A percentile compares a stretch with the other conserved stretches of the same genome.
Conservation (phyloP, 208 protist genomes). For the Polymyxa betae region DNA sequence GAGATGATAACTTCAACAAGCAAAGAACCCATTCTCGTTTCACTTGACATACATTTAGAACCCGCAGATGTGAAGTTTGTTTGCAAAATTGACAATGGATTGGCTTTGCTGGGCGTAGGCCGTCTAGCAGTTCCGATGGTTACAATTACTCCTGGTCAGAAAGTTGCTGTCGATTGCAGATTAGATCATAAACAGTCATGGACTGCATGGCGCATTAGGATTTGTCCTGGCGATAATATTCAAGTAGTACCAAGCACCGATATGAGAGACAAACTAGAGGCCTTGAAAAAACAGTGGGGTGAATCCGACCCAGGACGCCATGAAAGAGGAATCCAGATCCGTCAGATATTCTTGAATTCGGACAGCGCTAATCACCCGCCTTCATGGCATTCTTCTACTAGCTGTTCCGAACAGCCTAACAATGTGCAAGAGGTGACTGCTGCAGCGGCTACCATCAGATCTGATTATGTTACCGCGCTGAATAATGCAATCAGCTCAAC, state of each 20-base stretch:
- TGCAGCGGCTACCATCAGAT: too few relatives aligned
- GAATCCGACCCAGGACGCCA: background rate
- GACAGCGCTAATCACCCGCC: background rate
- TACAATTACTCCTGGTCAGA: constrained; percentile 21
- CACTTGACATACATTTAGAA: background rate
- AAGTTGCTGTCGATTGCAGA: background rate
- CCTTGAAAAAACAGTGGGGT: background rate
- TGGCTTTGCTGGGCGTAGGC: background rate
- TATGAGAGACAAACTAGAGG: constrained; percentile 18
- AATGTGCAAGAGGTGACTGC: too few relatives aligned
- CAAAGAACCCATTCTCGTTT: background rate
- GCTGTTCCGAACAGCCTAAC: too few relatives aligned
- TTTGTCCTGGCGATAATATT: background rate
- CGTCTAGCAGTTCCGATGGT: background rate
- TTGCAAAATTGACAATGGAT: background rate
- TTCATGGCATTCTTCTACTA: too few relatives aligned
- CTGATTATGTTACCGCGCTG: too few relatives aligned
- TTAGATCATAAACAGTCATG: background rate
- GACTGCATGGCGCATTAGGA: background rate
- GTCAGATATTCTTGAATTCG: background rate
- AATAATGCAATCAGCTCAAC: too few relatives aligned
- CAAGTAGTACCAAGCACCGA: constrained; percentile 9
- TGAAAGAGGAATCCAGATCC: background rate
- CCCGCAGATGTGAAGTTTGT: background rate
- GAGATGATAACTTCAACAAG: background rate